phyloP scores from a whole-genome alignment of 2,329 filamentous ascomycete species.

The Beauveria sp. region DNA sequence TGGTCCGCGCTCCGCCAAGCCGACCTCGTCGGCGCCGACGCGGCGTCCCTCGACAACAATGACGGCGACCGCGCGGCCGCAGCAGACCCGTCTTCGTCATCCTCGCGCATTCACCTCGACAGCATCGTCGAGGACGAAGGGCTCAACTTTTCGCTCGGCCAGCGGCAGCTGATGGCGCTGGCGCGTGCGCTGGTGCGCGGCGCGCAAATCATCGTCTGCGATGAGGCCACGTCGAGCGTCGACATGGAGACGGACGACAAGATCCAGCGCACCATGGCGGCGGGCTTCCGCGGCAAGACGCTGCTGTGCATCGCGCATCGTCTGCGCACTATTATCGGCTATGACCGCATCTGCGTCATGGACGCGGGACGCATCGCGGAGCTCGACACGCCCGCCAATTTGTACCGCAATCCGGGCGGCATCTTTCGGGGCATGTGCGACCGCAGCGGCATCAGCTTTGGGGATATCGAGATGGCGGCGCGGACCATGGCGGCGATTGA shows the following conservation, averaged over 20 bases:
- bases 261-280: conserved; percentile 83
- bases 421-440: conserved; percentile 92
- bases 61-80: too few relatives aligned
- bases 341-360: conserved; percentile 97
- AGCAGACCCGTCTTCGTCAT: conserved; percentile 19
- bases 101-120: conserved; percentile 68
- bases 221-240: conserved; percentile 88
- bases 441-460: conserved; percentile 62
- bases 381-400: conserved; percentile 64
- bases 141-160: conserved; percentile 89
- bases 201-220: conserved; percentile 89
- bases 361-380: conserved; percentile 82
- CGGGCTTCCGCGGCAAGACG: conserved; percentile 78
- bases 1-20: conserved; percentile 73
- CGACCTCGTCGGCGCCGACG: conserved; percentile 55
- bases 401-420: conserved; percentile 62
- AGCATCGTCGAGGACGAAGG: conserved; percentile 86
- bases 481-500: conserved; percentile 16
- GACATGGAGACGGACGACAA: conserved; percentile 95
- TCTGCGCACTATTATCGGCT: conserved; percentile 83
- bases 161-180: conserved; percentile 91
- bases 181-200: conserved; percentile 82
- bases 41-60: conserved; percentile 55
- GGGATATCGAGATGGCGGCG: conserved; percentile 43
- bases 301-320: conserved; percentile 89